phyloP scores from a whole-genome alignment of 306 rosid species.

The Casuarina cunninghamiana region DNA sequence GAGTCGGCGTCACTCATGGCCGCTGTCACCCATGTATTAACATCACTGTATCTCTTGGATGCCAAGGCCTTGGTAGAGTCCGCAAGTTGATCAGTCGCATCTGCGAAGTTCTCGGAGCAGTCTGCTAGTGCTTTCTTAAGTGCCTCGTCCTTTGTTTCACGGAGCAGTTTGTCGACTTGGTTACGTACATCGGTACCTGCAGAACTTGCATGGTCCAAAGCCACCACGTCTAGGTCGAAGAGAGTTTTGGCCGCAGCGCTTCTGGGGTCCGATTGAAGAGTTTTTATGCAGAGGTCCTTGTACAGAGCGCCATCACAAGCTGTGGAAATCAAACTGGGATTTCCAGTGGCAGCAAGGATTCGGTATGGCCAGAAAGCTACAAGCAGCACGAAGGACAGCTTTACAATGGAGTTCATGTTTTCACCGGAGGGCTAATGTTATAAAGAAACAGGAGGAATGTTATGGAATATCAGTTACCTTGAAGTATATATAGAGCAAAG shows the following conservation, averaged over 20 bases:
- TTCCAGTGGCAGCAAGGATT: neutral
- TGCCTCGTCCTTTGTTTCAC: neutral
- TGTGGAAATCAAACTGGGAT: neutral
- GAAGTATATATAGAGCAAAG: neutral
- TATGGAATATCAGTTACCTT: too few species aligned
- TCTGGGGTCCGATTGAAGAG: neutral
- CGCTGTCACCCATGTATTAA: slow-evolving; percentile 13
- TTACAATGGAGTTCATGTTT: neutral
- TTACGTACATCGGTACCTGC: neutral
- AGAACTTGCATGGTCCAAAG: neutral
- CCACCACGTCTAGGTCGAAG: neutral
- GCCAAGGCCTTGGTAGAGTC: neutral
- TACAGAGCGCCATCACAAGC: slow-evolving; percentile 2
- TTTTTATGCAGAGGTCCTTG: slow-evolving; percentile 5
- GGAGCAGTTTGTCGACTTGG: neutral
- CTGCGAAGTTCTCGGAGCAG: slow-evolving; percentile 6
- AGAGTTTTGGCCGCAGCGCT: neutral
- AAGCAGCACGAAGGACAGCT: neutral
- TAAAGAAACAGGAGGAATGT: too few species aligned
- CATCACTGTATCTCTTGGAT: slow-evolving; percentile 1
- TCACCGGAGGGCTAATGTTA: too few species aligned
- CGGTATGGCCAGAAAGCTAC: neutral
- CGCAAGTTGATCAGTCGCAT: slow-evolving; percentile 4
- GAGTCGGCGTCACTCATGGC: slow-evolving; percentile 19
- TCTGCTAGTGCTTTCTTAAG: neutral